Evolutionary conservation across 192 early-diverging fungal species (phyloP).

Genomic region (Pilobolus umbonatus): DNA sequence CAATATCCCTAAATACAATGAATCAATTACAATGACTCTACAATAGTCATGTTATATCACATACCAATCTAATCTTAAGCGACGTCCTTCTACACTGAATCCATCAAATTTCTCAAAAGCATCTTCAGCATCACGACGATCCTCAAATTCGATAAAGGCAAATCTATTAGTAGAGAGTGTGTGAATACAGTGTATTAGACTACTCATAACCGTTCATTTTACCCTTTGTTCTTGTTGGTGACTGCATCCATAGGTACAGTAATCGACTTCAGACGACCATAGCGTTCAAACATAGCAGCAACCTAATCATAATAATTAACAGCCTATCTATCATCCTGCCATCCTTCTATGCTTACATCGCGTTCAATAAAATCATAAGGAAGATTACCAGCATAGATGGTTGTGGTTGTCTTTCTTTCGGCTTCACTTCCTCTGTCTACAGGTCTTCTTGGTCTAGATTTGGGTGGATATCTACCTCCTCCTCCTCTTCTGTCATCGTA

Average conservation of each 20-base stretch:
- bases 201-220: conserved; percentile 4
- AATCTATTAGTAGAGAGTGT: conserved; percentile 45
- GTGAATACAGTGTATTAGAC: background rate
- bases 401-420: conserved; percentile 56
- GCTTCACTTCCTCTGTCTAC: conserved; percentile 59
- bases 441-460: conserved; percentile 42
- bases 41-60: background rate
- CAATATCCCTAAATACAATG: conserved; percentile 18
- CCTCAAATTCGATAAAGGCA: conserved; percentile 72
- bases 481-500: conserved; percentile 35
- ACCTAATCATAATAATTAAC: background rate
- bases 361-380: conserved; percentile 67
- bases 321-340: background rate
- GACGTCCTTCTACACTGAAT: conserved; percentile 51
- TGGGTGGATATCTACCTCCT: conserved; percentile 39
- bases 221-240: conserved; percentile 81
- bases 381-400: conserved; percentile 71
- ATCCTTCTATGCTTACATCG: conserved; percentile 41
- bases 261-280: conserved; percentile 57
- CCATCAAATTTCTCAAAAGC: conserved; percentile 59
- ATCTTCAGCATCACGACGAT: conserved; percentile 59
- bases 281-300: conserved; percentile 69
- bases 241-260: conserved; percentile 70
- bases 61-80: conserved; percentile 50
- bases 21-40: background rate